Base-by-base conservation (phyloP, 495 filamentous ascomycete genomes). In the Podospora australis region DNA sequence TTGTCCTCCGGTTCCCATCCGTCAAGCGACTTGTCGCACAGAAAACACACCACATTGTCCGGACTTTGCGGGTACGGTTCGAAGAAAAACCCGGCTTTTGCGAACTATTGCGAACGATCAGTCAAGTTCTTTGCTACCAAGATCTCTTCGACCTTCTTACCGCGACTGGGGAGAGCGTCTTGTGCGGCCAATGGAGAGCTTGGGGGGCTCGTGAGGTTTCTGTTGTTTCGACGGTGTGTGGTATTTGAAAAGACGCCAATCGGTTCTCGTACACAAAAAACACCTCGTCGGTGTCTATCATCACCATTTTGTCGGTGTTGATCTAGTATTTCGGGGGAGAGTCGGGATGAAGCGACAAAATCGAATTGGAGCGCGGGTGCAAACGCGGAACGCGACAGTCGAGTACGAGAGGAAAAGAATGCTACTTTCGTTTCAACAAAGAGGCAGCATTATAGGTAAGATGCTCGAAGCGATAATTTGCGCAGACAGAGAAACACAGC, bases 1-100 rank as follows among this genome's bases (percentile, higher is more conserved):
- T 86, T 75, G 56, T 98, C 92, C 5, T 79, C 77, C 26, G 82
- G 71, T 56, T 96, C 89, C 92, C 92, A 98, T 35, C 89, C 90
- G 60, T 88, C 87, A 17, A 97, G 71, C 43, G 79, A 74, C 62
- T 83, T 80, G 21, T 78, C 60, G 70, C 92, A 98, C 14, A 87
- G 70, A 68, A 92, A 95, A 61, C 92, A 98, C 51, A 77, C 80
- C 39, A 87, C 88, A 69, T 95, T 98, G 63, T 98, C 92, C 7
- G 83, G 83, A 53, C 77, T 84, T 13, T 74, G 72, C 21, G 79
- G 72, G 23, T 78, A 77, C 5, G 91, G 92, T 41, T 84, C 78
- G 67, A 86, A 98, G 71, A 80, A 89, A 67, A 98, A 94, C 7
- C 92, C 92, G 49, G 91, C 92, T 56, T 79, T 77, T 6, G 91